Conservation (phyloP, 129 eudicot species). For the Flaveria bidentis region DNA sequence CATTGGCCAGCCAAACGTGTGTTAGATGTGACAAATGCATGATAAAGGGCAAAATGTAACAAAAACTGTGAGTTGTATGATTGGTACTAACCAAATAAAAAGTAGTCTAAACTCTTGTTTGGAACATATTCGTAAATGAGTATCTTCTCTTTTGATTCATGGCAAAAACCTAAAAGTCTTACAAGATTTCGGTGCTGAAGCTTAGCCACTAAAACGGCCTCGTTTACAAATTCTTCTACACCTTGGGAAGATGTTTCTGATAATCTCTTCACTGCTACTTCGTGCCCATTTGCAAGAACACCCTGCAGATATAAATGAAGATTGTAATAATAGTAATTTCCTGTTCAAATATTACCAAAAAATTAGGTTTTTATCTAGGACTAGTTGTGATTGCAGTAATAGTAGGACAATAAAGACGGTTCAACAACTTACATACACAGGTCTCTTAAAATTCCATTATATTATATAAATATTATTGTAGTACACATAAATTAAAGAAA, state of each 20-base stretch:
- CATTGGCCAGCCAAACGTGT: constrained; percentile 11
- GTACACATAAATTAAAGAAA: neutral
- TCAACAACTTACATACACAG: neutral
- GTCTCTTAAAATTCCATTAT: neutral
- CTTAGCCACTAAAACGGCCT: constrained; percentile 36
- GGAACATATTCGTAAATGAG: constrained; percentile 40
- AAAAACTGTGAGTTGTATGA: neutral
- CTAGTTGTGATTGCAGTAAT: neutral
- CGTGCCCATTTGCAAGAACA: constrained; percentile 32
- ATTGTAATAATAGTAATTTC: neutral
- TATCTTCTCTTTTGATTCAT: constrained; percentile 38
- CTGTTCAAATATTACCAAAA: neutral
- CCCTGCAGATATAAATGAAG: constrained; percentile 33
- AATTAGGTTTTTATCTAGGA: neutral
- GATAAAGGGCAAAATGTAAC: neutral
- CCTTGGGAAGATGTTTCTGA: constrained; percentile 41
- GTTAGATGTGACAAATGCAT: neutral
- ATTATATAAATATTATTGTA: neutral
- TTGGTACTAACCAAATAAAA: constrained; percentile 36
- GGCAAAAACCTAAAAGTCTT: constrained; percentile 37
- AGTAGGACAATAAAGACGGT: neutral
- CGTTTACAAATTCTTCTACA: constrained; percentile 33
- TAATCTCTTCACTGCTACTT: constrained; percentile 46
- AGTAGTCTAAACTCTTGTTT: constrained; percentile 42
- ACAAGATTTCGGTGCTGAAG: constrained; percentile 50